Conservation (phyloP, 768 basidiomycete genomes). For the Lentinula lateritia region DNA sequence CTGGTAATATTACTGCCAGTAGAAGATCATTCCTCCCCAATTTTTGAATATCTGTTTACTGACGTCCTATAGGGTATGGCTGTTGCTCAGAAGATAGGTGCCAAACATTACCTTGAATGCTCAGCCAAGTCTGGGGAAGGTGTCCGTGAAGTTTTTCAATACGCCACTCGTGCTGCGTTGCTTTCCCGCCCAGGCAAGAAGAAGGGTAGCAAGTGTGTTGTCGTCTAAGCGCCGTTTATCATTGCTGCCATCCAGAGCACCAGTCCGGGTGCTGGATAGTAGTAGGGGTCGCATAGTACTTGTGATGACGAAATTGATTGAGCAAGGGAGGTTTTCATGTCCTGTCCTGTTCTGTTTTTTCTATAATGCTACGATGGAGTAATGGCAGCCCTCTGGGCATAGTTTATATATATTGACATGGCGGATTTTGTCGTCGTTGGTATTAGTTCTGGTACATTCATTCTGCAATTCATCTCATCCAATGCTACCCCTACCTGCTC, state of each 20-base stretch:
- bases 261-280: not conserved
- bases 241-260: not conserved
- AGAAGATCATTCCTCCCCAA: no score
- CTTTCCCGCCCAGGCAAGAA: conserved; percentile 52
- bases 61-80: conserved; percentile 70
- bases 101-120: conserved; percentile 96
- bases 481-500: not conserved
- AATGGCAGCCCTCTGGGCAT: conserved; percentile 1
- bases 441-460: not conserved
- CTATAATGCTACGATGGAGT: conserved; percentile 3
- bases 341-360: not conserved
- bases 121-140: conserved; percentile 95
- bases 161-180: conserved; percentile 90
- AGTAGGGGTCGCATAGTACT: not conserved
- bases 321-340: not conserved
- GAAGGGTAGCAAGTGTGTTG: conserved; percentile 26
- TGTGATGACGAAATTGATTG: not conserved
- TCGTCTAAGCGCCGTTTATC: conserved; percentile 13
- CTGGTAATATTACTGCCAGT: no score
- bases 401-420: not conserved
- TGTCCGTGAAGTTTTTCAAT: conserved; percentile 97
- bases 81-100: conserved; percentile 93
- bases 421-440: not conserved
- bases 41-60: not conserved
- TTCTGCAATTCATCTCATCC: not conserved